Percentiles rank a stretch among this genome's conserved stretches.
These are phyloP conservation scores for Pyricularia pennisetigena DNA, from an alignment of 2,329 filamentous ascomycete species.

Conservation along the genomic window DNA sequence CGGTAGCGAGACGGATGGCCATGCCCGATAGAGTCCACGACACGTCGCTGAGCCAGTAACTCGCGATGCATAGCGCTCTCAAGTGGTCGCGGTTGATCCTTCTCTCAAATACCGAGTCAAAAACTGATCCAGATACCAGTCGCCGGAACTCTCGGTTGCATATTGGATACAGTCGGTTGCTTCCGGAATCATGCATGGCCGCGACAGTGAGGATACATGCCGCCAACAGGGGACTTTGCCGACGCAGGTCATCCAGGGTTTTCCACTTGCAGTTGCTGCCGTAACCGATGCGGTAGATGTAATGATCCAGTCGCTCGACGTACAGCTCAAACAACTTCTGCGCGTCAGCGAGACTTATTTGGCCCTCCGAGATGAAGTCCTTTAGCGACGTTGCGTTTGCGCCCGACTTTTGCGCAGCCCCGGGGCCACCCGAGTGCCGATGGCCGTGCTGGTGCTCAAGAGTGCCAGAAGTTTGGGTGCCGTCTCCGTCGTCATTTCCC, in stretches of 20 bases:
- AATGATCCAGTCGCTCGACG: slow-evolving; percentile 36
- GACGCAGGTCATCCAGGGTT: slow-evolving; percentile 39
- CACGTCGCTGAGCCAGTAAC: slow-evolving; percentile 53
- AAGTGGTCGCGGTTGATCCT: slow-evolving; percentile 37
- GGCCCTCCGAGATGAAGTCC: slow-evolving; percentile 27
- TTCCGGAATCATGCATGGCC: slow-evolving; percentile 44
- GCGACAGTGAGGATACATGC: slow-evolving; percentile 47
- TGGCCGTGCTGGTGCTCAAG: not conserved
- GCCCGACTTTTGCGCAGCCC: not conserved
- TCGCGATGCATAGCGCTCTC: slow-evolving; percentile 47
- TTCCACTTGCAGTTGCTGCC: slow-evolving; percentile 30
- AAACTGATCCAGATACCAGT: slow-evolving; percentile 31
- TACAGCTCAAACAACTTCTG: slow-evolving; percentile 41
- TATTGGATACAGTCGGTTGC: slow-evolving; percentile 37
- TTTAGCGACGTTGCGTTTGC: slow-evolving; percentile 5
- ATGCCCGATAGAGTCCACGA: slow-evolving; percentile 52
- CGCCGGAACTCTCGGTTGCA: slow-evolving; percentile 46
- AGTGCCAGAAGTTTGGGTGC: not conserved
- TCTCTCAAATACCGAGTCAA: slow-evolving; percentile 15
- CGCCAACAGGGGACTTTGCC: slow-evolving; percentile 43
- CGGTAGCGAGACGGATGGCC: slow-evolving; percentile 37
- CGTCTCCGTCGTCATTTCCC: slow-evolving; percentile 7
- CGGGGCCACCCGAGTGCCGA: not conserved
- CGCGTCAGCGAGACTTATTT: slow-evolving; percentile 34
- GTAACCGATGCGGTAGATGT: slow-evolving; percentile 39